These are phyloP conservation scores for Aspergillus niger DNA, from an alignment of 2,329 filamentous ascomycete species.

Conservation along the genomic window DNA sequence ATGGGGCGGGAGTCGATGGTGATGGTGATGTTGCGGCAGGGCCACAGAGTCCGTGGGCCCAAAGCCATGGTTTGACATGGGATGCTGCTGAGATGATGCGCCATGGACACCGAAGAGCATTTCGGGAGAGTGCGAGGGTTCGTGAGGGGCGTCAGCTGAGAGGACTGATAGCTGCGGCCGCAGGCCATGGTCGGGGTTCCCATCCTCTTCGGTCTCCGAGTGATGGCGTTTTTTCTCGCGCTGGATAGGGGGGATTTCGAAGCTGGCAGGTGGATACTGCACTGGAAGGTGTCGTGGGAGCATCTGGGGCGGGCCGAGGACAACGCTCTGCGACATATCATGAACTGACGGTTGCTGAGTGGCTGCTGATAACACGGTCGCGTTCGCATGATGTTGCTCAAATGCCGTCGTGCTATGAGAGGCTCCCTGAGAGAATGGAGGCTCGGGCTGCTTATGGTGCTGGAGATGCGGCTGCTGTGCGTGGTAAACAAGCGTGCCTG, in stretches of 20 bases:
- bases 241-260: constrained; percentile 35
- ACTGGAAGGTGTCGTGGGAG: constrained; percentile 37
- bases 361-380: constrained; percentile 35
- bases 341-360: constrained; percentile 33
- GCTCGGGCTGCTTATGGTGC: constrained; percentile 36
- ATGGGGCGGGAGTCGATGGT: constrained; percentile 76
- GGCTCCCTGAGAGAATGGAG: constrained; percentile 36
- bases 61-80: constrained; percentile 33
- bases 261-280: constrained; percentile 36
- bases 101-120: constrained; percentile 38
- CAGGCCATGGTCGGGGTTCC: constrained; percentile 26
- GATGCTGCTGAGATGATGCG: constrained; percentile 34
- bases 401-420: constrained; percentile 36
- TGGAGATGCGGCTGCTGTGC: constrained; percentile 45
- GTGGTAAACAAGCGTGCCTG: constrained; percentile 66
- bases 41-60: constrained; percentile 46
- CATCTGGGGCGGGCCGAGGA: constrained; percentile 38
- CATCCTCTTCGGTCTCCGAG: constrained; percentile 34
- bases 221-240: constrained; percentile 39
- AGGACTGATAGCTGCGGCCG: constrained; percentile 38
- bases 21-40: constrained; percentile 68
- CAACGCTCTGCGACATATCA: constrained; percentile 35
- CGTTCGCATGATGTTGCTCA: constrained; percentile 45
- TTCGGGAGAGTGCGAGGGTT: constrained; percentile 37
- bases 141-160: constrained; percentile 31